Evolutionary conservation across 768 basidiomycete species (phyloP).

Genomic region (Amylocystis lapponica): DNA sequence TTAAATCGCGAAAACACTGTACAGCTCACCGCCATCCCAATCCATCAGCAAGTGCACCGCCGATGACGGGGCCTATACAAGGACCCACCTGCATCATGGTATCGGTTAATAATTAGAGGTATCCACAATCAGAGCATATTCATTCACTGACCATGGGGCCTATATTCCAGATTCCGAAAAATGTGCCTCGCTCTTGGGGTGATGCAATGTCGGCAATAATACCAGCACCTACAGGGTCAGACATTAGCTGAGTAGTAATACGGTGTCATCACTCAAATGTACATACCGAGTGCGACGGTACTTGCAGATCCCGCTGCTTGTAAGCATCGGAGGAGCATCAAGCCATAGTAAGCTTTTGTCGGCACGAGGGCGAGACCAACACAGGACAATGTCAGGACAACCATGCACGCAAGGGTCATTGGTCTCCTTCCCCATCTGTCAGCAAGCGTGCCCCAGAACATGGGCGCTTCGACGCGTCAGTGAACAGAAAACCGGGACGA

Average conservation of each 20-base stretch:
- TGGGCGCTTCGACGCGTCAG: slow-evolving; percentile 28
- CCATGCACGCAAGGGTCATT: slow-evolving; percentile 56
- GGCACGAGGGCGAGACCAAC: slow-evolving; percentile 53
- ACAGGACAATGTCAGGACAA: slow-evolving; percentile 60
- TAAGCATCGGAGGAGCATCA: slow-evolving; percentile 73
- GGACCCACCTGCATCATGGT: slow-evolving; percentile 27
- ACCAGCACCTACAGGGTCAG: slow-evolving; percentile 48
- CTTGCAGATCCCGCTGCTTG: slow-evolving; percentile 80
- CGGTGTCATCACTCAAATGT: background rate
- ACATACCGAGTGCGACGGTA: slow-evolving; percentile 64
- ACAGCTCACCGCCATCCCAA: slow-evolving; percentile 27
- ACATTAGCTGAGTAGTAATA: background rate
- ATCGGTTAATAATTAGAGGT: background rate
- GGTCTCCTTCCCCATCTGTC: slow-evolving; percentile 61
- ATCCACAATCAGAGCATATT: background rate
- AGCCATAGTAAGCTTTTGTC: slow-evolving; percentile 64
- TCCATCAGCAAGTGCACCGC: slow-evolving; percentile 32
- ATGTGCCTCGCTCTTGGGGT: slow-evolving; percentile 68
- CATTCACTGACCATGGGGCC: slow-evolving; percentile 52
- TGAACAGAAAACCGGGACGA: background rate
- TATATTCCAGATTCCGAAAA: slow-evolving; percentile 59
- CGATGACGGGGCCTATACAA: slow-evolving; percentile 40
- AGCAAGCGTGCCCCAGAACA: slow-evolving; percentile 64
- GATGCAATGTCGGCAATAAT: slow-evolving; percentile 75
- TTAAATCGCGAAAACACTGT: background rate